Conservation (phyloP, 176 grass and related monocot species). For the Oryza officinalis region DNA sequence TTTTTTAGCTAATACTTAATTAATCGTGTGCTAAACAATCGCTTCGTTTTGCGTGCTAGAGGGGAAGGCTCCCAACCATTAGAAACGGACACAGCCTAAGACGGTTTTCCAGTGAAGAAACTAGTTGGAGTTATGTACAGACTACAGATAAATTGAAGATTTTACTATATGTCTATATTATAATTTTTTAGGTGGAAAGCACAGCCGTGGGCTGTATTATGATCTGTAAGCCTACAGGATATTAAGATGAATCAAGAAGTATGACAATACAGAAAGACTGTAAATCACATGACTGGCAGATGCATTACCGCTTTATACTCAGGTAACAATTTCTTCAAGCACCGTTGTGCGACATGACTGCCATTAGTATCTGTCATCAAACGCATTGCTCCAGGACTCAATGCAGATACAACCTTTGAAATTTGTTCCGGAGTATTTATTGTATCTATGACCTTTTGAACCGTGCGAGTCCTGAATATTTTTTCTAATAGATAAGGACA, state of each 20-base stretch:
- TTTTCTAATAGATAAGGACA: constrained; percentile 6
- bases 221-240: neutral
- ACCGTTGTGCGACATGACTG: constrained; percentile 64
- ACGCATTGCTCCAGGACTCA: constrained; percentile 49
- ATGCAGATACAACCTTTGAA: constrained; percentile 55
- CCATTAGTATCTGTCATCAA: constrained; percentile 83
- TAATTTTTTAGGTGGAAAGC: neutral
- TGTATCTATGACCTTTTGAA: constrained; percentile 87
- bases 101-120: neutral
- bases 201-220: neutral
- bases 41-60: no score
- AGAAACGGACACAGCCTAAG: no score
- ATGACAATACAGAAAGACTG: constrained; percentile 1
- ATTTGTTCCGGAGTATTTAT: constrained; percentile 45
- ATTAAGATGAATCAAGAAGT: constrained; percentile 11
- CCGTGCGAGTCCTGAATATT: constrained; percentile 66
- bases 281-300: constrained; percentile 29
- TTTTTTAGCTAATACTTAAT: no score
- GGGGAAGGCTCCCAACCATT: no score
- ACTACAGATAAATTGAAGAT: neutral
- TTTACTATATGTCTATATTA: neutral
- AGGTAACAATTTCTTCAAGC: constrained; percentile 63
- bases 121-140: neutral
- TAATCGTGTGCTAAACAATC: no score
- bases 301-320: constrained; percentile 56